Evolutionary conservation across 306 rosid species (phyloP).

Genomic region (Biancaea sappan): DNA sequence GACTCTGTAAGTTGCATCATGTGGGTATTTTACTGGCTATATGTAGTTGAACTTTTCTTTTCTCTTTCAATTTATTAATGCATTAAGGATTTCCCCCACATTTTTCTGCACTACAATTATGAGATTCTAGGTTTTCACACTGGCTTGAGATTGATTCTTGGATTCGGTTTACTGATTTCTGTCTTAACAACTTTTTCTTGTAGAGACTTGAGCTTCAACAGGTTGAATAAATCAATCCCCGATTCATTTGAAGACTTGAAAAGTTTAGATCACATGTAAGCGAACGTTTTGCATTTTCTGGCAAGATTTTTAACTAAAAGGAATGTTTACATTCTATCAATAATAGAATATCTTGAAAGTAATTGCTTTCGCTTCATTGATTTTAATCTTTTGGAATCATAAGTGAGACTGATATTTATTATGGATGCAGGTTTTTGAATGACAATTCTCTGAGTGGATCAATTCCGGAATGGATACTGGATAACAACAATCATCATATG

Average conservation of each 20-base stretch:
- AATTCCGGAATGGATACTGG: slow-evolving; percentile 56
- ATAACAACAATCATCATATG: slow-evolving; percentile 35
- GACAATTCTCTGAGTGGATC: slow-evolving; percentile 67
- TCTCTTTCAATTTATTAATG: background rate
- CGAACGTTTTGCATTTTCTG: background rate
- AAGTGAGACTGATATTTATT: background rate
- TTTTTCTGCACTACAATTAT: background rate
- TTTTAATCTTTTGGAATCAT: background rate
- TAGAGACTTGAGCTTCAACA: slow-evolving; percentile 88
- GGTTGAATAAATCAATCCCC: slow-evolving; percentile 66
- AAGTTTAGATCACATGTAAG: slow-evolving; percentile 51
- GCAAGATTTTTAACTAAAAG: background rate
- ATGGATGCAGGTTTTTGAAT: slow-evolving; percentile 68
- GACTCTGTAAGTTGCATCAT: slow-evolving; percentile 51
- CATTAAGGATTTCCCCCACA: background rate
- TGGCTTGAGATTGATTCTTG: background rate
- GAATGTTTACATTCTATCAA: background rate
- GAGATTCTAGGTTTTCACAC: background rate
- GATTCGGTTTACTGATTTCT: background rate
- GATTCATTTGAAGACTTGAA: slow-evolving; percentile 20
- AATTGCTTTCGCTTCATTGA: background rate
- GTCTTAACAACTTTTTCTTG: slow-evolving; percentile 13
- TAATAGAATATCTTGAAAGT: slow-evolving; percentile 15
- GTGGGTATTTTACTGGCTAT: background rate
- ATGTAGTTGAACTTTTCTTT: background rate